Base-by-base conservation (phyloP, 257 asterid species). In the Nicotiana attenuata region DNA sequence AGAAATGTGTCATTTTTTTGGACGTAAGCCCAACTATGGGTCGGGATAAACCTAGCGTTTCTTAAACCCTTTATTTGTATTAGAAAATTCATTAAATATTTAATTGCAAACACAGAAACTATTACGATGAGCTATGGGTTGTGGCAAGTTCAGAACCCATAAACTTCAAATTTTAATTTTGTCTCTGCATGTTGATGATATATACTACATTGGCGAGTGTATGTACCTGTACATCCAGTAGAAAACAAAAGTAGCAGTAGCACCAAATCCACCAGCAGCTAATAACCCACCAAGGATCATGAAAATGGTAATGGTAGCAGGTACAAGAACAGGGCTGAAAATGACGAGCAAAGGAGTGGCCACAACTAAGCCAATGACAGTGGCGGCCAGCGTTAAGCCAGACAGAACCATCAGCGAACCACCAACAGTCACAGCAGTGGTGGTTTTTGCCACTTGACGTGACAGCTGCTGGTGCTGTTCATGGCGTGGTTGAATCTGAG, bases 361-460 rank as follows among this genome's bases (percentile, higher is more conserved):
- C 13, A 93, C 73, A 4, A 91, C 97, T 2, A 94, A 95, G 52
- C 90, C 96, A 79, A 95, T 90, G 16, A 95, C 93, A 9, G 99
- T 93, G 26, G 92, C 98, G 0, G 92, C 94, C 0, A 95, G 89
- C 0, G 98, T 93, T 6, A 95, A 85, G 60, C 98, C 97, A 15
- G 99, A 93, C 2, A 95, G 86, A 81, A 92, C 91, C 94, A 93
- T 91, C 22, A 95, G 91, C 0, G 97, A 91, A 8, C 98, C 97
- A 35, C 97, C 99, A 2, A 95, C 79, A 45, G 99, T 92, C 45
- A 93, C 94, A 7, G 99, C 99, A 38, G 99, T 93, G 82, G 99
- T 90, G 75, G 98, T 89, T 59, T 92, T 95, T 29, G 93, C 98
- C 80, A 93, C 94, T 80, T 92, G 93, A 81, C 80, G 94, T 55